Base-by-base conservation (phyloP, 768 basidiomycete species). In the Podaxis pistillaris region DNA sequence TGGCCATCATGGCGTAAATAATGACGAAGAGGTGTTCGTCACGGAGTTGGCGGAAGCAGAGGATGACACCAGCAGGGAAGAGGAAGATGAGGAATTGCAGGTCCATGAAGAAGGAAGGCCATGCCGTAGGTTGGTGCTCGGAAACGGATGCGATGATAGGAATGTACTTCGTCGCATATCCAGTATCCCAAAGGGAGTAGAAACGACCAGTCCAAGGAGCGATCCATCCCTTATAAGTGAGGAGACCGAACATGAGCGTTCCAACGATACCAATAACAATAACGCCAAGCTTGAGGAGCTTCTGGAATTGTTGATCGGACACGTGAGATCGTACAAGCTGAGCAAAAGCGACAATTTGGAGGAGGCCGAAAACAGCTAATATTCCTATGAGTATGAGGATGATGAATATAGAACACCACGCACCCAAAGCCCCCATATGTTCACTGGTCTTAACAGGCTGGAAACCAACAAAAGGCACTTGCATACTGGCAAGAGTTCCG, bases 101-200 rank as follows among this genome's bases (percentile, higher is more conserved):
- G 73, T 99, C 97, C 90, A 98, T 98, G 81, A 96, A 98, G 84
- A 98, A 98, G 1, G 97, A 91, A 9, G 97, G 96, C 97, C 97
- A 99, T 40, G 97, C 97, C 4, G 97, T 98, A 17, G 97, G 97
- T 73, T 99, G 97, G 78, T 99, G 97, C 78, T 98, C 97, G 19
- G 95, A 97, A 40, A 99, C 97, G 17, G 96, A 98, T 9, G 97
- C 97, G 68, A 99, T 98, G 77, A 98, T 98, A 28, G 96, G 96
- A 68, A 97, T 94, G 71, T 94, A 96, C 94, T 96, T 96, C 76
- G 96, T 97, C 57, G 97, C 97, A 70, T 99, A 99, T 36, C 94
- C 96, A 0, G 96, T 98, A 74, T 99, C 97, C 97, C 97, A 99
- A 1, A 99, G 81, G 0, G 95, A 97, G 76, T 99, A 99, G 83